Percentiles rank a stretch among this genome's conserved stretches.
Conservation (phyloP, 345 rosid genomes). For the Raphanus sativus region DNA sequence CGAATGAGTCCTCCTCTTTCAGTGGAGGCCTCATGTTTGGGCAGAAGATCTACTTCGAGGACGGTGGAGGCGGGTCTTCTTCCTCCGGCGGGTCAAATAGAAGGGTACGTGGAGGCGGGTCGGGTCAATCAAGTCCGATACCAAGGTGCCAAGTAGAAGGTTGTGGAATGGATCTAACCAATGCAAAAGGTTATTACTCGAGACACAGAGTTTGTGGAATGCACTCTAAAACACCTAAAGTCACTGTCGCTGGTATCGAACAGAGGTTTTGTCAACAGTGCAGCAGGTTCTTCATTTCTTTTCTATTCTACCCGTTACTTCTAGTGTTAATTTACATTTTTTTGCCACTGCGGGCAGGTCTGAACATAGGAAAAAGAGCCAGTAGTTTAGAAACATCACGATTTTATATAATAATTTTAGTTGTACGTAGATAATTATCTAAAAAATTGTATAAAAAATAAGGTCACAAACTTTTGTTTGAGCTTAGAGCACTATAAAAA, state of each 20-base stretch:
- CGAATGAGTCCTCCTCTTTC: conserved; percentile 55
- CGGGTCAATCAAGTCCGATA: conserved; percentile 52
- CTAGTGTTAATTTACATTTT: conserved; percentile 8
- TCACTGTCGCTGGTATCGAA: conserved; percentile 72
- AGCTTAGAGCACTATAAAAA: too few relatives aligned
- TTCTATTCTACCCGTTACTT: conserved; percentile 19
- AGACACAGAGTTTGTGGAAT: conserved; percentile 88
- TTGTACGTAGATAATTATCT: neutral
- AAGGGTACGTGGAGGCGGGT: conserved; percentile 46
- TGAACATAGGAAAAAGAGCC: too few relatives aligned
- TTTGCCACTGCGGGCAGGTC: neutral
- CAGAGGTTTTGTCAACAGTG: conserved; percentile 99
- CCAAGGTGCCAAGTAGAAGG: conserved; percentile 98
- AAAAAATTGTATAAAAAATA: too few relatives aligned
- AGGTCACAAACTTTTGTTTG: too few relatives aligned
- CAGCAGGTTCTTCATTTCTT: conserved; percentile 59
- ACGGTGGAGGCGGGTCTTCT: conserved; percentile 43
- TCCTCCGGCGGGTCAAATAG: conserved; percentile 37
- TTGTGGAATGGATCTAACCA: conserved; percentile 89
- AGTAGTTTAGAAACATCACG: neutral
- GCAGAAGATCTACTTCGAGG: conserved; percentile 77
- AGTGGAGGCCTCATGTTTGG: conserved; percentile 80
- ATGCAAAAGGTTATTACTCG: conserved; percentile 84
- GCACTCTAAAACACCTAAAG: conserved; percentile 83
- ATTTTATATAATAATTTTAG: neutral